phyloP scores from a whole-genome alignment of 192 early-diverging fungal genomes.

The Phlyctochytrium planicorne region DNA sequence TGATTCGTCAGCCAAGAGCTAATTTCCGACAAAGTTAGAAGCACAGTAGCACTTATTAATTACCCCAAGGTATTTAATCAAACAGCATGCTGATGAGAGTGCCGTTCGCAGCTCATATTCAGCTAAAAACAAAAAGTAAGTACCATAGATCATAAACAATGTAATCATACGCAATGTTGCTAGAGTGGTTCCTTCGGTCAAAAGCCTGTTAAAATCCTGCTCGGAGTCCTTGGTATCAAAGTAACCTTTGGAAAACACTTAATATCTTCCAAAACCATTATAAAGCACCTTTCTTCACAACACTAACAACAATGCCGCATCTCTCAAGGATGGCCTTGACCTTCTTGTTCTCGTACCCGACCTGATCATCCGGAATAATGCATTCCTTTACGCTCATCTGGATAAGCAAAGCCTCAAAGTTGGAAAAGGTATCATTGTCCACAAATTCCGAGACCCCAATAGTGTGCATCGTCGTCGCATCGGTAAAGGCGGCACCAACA shows the following conservation, averaged over 20 bases:
- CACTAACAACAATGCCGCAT: slow-evolving; percentile 77
- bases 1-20: too few species aligned
- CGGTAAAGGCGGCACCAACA: slow-evolving; percentile 88
- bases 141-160: too few species aligned
- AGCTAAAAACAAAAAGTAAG: too few species aligned
- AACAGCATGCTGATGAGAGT: too few species aligned
- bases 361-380: slow-evolving; percentile 59
- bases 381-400: slow-evolving; percentile 95
- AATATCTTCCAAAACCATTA: neutral
- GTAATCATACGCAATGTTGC: too few species aligned
- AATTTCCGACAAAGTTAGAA: too few species aligned
- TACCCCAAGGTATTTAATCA: too few species aligned
- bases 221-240: slow-evolving; percentile 21
- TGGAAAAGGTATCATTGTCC: slow-evolving; percentile 90
- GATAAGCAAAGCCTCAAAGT: slow-evolving; percentile 88
- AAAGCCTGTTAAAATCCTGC: too few species aligned
- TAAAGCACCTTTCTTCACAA: slow-evolving; percentile 53
- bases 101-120: too few species aligned
- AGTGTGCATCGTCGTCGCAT: slow-evolving; percentile 71
- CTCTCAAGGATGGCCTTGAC: slow-evolving; percentile 69
- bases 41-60: too few species aligned
- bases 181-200: too few species aligned
- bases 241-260: too few species aligned
- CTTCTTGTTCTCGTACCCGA: slow-evolving; percentile 69
- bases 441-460: slow-evolving; percentile 87